A percentile compares a stretch with the other conserved stretches of the same genome.
phyloP scores from a whole-genome alignment of 2,329 filamentous ascomycete species.

The Teratosphaeria gauchensis region DNA sequence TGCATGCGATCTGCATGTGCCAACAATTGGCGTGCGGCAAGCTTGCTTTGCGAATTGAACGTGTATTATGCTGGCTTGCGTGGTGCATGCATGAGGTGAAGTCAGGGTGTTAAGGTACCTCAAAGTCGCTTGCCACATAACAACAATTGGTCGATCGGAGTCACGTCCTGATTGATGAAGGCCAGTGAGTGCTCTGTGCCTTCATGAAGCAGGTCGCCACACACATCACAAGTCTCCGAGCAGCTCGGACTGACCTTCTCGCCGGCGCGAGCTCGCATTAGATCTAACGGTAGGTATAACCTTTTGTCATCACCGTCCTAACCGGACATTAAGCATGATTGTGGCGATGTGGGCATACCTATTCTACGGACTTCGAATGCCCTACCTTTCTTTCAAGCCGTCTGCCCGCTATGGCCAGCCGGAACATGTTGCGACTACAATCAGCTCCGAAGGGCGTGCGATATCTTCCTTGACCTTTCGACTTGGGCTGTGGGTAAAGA shows the following conservation, averaged over 20 bases:
- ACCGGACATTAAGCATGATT: too few species aligned
- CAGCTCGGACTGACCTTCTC: neutral
- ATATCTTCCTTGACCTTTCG: too few species aligned
- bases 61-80: neutral
- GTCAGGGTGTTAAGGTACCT: neutral
- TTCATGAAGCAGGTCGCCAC: neutral
- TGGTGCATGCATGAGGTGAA: neutral
- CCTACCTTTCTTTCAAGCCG: too few species aligned
- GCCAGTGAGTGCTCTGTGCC: neutral
- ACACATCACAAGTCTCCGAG: neutral
- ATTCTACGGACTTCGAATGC: too few species aligned
- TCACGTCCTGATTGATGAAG: neutral
- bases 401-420: too few species aligned
- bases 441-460: too few species aligned
- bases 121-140: neutral
- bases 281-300: neutral
- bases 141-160: neutral
- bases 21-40: neutral
- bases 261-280: neutral
- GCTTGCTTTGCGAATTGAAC: neutral
- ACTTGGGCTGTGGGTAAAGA: too few species aligned
- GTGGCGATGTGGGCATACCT: too few species aligned
- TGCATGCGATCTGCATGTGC: neutral
- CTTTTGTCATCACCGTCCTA: too few species aligned
- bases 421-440: too few species aligned